Percentiles rank a stretch among this genome's conserved stretches.
These are phyloP conservation scores for Conticribra weissflogii DNA, from an alignment of 108 stramenopile species.

Conservation along the genomic window DNA sequence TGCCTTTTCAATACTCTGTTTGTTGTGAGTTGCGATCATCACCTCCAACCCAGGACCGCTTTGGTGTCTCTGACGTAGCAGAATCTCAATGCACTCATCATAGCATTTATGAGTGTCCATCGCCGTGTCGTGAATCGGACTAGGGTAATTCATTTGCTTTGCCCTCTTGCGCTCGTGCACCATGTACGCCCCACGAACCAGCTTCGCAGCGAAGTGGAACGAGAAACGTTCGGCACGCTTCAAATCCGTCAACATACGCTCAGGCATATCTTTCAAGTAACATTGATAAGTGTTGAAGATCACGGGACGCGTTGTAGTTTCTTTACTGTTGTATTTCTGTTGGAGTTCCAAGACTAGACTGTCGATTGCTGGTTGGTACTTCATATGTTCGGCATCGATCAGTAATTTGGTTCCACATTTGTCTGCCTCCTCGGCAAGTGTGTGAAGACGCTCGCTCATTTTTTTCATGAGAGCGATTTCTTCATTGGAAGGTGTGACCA, in stretches of 20 bases:
- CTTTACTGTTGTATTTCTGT: slow-evolving; percentile 68
- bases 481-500: slow-evolving; percentile 79
- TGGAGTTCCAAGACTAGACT: slow-evolving; percentile 78
- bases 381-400: slow-evolving; percentile 96
- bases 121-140: slow-evolving; percentile 83
- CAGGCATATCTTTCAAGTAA: slow-evolving; percentile 86
- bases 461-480: slow-evolving; percentile 79
- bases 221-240: slow-evolving; percentile 76
- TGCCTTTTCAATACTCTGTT: slow-evolving; percentile 78
- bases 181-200: slow-evolving; percentile 98
- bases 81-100: slow-evolving; percentile 74
- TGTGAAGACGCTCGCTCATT: slow-evolving; percentile 69
- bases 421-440: slow-evolving; percentile 78
- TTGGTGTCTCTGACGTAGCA: slow-evolving; percentile 51
- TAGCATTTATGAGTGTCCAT: slow-evolving; percentile 91
- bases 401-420: slow-evolving; percentile 77
- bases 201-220: slow-evolving; percentile 91
- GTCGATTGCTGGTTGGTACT: slow-evolving; percentile 98
- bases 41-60: slow-evolving; percentile 62
- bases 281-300: slow-evolving; percentile 95
- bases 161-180: slow-evolving; percentile 87
- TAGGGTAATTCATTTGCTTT: slow-evolving; percentile 42
- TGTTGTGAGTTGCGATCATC: slow-evolving; percentile 96
- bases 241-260: slow-evolving; percentile 78
- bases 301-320: slow-evolving; percentile 54